Conservation (phyloP, 306 rosid species). For the Cicer cuneatum region DNA sequence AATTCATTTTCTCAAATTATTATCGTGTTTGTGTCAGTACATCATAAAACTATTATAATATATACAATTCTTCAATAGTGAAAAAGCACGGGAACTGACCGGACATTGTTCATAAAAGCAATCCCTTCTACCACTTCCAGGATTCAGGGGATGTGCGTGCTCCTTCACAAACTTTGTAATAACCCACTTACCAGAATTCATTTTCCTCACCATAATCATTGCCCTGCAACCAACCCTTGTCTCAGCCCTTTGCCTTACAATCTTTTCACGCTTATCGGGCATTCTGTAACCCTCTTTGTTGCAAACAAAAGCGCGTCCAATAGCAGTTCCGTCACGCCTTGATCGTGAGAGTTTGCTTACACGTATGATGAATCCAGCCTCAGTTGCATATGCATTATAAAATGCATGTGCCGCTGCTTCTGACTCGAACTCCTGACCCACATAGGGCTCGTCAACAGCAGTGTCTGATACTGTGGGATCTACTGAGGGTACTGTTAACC, state of each 20-base stretch:
- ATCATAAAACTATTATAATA: not conserved
- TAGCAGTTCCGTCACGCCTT: conserved; percentile 91
- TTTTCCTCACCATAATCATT: conserved; percentile 90
- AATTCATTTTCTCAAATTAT: too few species aligned
- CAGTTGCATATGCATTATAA: conserved; percentile 88
- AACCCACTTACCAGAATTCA: conserved; percentile 88
- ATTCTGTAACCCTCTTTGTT: conserved; percentile 96
- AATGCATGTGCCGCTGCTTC: conserved; percentile 93
- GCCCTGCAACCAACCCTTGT: conserved; percentile 98
- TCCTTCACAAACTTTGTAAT: conserved; percentile 84
- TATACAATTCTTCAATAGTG: conserved; percentile 15
- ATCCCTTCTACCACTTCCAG: conserved; percentile 85
- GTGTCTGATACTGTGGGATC: conserved; percentile 56
- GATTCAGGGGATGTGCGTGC: conserved; percentile 82
- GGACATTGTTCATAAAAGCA: conserved; percentile 83
- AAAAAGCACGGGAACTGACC: conserved; percentile 63
- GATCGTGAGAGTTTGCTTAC: conserved; percentile 97
- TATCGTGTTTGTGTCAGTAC: too few species aligned
- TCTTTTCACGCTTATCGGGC: conserved; percentile 95
- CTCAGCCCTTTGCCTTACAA: conserved; percentile 95
- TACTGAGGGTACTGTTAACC: conserved; percentile 53
- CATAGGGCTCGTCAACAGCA: conserved; percentile 76
- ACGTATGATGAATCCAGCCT: conserved; percentile 82
- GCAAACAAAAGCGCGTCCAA: conserved; percentile 96
- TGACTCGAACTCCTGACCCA: conserved; percentile 91